phyloP scores from a whole-genome alignment of 139 green algal species.

The Desmodesmus armatus region DNA sequence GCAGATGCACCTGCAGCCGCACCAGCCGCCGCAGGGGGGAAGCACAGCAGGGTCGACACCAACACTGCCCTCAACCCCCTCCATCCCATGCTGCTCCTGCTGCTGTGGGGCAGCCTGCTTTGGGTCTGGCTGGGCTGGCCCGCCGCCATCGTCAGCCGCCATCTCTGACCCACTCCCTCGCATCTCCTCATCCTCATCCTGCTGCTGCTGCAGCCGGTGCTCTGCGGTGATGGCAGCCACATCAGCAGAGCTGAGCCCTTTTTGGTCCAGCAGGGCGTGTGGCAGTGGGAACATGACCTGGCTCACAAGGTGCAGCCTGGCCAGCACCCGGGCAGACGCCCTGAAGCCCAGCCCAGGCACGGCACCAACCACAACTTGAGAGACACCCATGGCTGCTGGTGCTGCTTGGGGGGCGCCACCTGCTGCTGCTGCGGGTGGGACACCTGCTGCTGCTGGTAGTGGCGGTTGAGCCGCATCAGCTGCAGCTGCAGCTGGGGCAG shows the following conservation, averaged over 20 bases:
- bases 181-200: conserved; percentile 27
- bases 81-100: not conserved
- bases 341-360: conserved; percentile 44
- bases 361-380: not conserved
- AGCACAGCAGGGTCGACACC: too few relatives aligned
- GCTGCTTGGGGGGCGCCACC: not conserved
- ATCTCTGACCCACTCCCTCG: not conserved
- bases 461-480: not conserved
- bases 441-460: not conserved
- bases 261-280: not conserved
- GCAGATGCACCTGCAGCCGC: too few relatives aligned
- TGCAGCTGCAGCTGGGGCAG: not conserved
- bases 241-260: not conserved
- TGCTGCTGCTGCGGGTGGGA: not conserved
- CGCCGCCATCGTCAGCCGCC: conserved; percentile 10
- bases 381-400: not conserved
- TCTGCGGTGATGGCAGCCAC: not conserved
- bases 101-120: not conserved
- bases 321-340: conserved; percentile 50
- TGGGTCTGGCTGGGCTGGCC: not conserved
- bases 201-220: conserved; percentile 13
- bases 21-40: too few relatives aligned
- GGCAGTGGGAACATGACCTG: conserved; percentile 70
- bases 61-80: too few relatives aligned
- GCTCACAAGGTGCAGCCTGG: conserved; percentile 60